Base-by-base conservation (phyloP, 805 yeast species). In the Zygoascus tannicola region DNA sequence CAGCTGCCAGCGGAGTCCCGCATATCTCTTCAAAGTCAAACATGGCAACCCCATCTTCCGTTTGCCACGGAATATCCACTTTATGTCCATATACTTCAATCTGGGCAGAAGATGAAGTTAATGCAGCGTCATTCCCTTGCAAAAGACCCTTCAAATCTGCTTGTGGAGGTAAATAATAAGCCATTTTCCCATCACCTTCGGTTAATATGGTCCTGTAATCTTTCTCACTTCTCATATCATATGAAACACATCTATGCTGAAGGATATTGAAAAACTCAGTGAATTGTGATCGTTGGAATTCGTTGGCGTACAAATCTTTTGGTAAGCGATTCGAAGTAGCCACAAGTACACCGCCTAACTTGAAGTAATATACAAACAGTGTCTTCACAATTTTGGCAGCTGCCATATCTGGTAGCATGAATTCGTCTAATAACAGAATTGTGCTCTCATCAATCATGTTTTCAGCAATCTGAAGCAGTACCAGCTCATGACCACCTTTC, bases 251-350 rank as follows among this genome's bases (percentile, higher is more conserved):
- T 45, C 85, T 65, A 18, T 75, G 54, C 49, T 76, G 74, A 28
- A 81, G 60, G 2, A 81, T 70, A 10, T 70, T 65, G 40, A 75
- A 74, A 58, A 81, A 81, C 7, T 70, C 63, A 45, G 70, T 68
- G 56, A 81, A 78, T 39, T 77, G 77, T 3, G 68, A 62, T 51
- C 73, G 76, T 48, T 76, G 73, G 58, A 81, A 80, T 45, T 75
- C 79, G 10, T 78, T 78, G 3, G 84, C 73, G 53, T 81, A 81
- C 34, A 81, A 65, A 47, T 81, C 62, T 34, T 81, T 84, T 0
- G 88, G 88, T 14, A 81, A 63, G 56, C 83, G 69, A 52, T 81
- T 81, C 2, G 85, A 77, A 1, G 86, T 81, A 2, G 87, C 85
- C 19, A 81, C 80, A 36, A 81, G 59, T 0, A 81, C 84, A 3